phyloP scores from a whole-genome alignment of 2,329 filamentous ascomycete species.

The Cordyceps militaris region DNA sequence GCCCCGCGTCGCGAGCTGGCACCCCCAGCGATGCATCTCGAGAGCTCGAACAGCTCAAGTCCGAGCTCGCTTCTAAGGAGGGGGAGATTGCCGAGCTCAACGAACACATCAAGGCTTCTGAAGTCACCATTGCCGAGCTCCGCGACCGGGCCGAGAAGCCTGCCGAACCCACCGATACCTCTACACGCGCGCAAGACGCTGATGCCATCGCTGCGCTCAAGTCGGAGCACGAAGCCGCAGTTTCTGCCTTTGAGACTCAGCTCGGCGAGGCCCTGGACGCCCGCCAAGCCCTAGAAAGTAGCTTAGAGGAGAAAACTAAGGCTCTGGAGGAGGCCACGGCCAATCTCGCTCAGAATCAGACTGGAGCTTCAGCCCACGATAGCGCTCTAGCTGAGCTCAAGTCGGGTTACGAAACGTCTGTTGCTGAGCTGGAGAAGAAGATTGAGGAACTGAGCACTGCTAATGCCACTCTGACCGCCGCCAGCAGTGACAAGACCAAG shows the following conservation, averaged over 20 bases:
- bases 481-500: slow-evolving; percentile 38
- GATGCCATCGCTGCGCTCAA: slow-evolving; percentile 40
- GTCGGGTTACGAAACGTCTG: slow-evolving; percentile 39
- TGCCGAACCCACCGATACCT: slow-evolving; percentile 32
- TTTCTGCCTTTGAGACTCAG: slow-evolving; percentile 41
- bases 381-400: slow-evolving; percentile 44
- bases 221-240: slow-evolving; percentile 41
- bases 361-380: slow-evolving; percentile 32
- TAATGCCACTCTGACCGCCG: slow-evolving; percentile 37
- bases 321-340: slow-evolving; percentile 31
- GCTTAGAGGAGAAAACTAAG: slow-evolving; percentile 40
- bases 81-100: slow-evolving; percentile 50
- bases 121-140: slow-evolving; percentile 49
- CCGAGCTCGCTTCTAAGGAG: slow-evolving; percentile 52
- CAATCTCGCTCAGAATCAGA: slow-evolving; percentile 42
- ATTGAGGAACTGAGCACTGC: slow-evolving; percentile 46
- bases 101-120: slow-evolving; percentile 46
- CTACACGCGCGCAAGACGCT: slow-evolving; percentile 31
- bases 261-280: slow-evolving; percentile 40
- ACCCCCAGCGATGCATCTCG: slow-evolving; percentile 39
- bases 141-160: slow-evolving; percentile 40
- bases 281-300: slow-evolving; percentile 41
- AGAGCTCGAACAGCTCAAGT: slow-evolving; percentile 54
- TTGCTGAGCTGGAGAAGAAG: slow-evolving; percentile 46
- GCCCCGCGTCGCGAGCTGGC: slow-evolving; percentile 32